These are phyloP conservation scores for Candida sonorensis DNA, from an alignment of 805 yeast species.

Conservation along the genomic window DNA sequence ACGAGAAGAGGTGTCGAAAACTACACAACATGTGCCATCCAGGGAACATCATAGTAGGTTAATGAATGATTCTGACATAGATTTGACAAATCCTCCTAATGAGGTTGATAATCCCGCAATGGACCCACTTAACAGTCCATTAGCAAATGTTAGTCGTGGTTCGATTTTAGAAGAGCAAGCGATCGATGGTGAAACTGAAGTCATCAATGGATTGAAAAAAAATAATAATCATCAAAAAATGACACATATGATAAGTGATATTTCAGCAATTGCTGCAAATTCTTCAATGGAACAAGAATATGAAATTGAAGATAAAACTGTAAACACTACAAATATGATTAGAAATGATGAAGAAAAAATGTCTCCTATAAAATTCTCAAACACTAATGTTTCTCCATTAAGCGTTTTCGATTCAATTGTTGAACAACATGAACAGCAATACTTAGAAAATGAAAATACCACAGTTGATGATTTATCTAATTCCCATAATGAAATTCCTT, in stretches of 20 bases:
- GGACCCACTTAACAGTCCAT: slow-evolving; percentile 22
- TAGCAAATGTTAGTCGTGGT: slow-evolving; percentile 26
- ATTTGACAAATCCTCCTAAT: slow-evolving; percentile 8
- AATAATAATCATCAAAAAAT: slow-evolving; percentile 2
- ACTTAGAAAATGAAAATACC: slow-evolving; percentile 10
- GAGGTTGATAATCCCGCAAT: slow-evolving; percentile 9
- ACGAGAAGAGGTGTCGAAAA: slow-evolving; percentile 2
- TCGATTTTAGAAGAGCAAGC: slow-evolving; percentile 15
- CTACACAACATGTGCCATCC: slow-evolving; percentile 8
- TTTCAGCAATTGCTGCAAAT: slow-evolving; percentile 17
- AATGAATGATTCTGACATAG: slow-evolving; percentile 15
- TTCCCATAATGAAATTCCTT: slow-evolving; percentile 9
- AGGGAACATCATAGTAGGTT: slow-evolving; percentile 21
- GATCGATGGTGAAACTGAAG: slow-evolving; percentile 22
- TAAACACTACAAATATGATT: slow-evolving; percentile 2
- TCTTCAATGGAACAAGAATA: slow-evolving; percentile 12
- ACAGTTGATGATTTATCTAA: slow-evolving; percentile 6
- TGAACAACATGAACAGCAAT: slow-evolving; percentile 15
- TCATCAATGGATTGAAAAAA: slow-evolving; percentile 14
- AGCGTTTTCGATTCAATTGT: slow-evolving; percentile 17
- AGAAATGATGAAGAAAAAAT: slow-evolving; percentile 11
- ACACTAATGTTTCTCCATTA: slow-evolving; percentile 12
- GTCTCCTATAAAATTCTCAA: slow-evolving; percentile 20
- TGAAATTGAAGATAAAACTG: slow-evolving; percentile 4
- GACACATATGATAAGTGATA: slow-evolving; percentile 11